These are phyloP conservation scores for Berberis thunbergii DNA, from an alignment of 164 flowering plant species.

Conservation along the genomic window DNA sequence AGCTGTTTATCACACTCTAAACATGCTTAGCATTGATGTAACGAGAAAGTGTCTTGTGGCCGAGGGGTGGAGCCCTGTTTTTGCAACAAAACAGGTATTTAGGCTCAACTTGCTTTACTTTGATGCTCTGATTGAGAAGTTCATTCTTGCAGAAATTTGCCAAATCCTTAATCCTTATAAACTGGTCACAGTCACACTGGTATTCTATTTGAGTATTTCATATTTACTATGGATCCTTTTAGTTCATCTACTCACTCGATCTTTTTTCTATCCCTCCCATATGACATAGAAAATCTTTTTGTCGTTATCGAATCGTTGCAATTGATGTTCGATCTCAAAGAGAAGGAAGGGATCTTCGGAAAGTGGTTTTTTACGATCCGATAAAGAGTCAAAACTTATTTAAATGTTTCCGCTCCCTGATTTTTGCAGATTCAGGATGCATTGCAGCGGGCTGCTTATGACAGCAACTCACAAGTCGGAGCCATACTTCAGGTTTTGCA, in stretches of 20 bases:
- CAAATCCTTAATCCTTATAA: not conserved
- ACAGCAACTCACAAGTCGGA: slow-evolving; percentile 81
- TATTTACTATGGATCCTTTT: too few species aligned
- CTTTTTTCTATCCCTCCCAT: too few species aligned
- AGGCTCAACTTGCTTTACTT: not conserved
- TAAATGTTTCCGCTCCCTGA: slow-evolving; percentile 1
- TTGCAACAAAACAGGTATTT: slow-evolving; percentile 70
- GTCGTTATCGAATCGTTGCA: too few species aligned
- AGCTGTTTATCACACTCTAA: slow-evolving; percentile 73
- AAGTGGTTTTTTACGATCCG: too few species aligned
- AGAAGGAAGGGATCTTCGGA: too few species aligned
- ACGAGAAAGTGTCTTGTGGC: slow-evolving; percentile 96
- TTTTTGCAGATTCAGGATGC: slow-evolving; percentile 71
- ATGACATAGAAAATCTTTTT: too few species aligned
- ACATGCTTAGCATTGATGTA: slow-evolving; percentile 97
- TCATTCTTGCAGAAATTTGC: not conserved
- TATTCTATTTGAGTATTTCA: too few species aligned
- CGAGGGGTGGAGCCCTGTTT: slow-evolving; percentile 95
- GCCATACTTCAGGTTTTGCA: slow-evolving; percentile 71
- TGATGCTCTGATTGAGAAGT: not conserved
- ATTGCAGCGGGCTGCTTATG: slow-evolving; percentile 60
- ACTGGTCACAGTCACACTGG: too few species aligned
- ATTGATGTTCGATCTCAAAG: too few species aligned
- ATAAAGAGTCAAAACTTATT: not conserved
- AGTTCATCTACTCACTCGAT: too few species aligned